These are phyloP conservation scores for Pyricularia sp. DNA, from an alignment of 2,329 filamentous ascomycete species.

Conservation along the genomic window DNA sequence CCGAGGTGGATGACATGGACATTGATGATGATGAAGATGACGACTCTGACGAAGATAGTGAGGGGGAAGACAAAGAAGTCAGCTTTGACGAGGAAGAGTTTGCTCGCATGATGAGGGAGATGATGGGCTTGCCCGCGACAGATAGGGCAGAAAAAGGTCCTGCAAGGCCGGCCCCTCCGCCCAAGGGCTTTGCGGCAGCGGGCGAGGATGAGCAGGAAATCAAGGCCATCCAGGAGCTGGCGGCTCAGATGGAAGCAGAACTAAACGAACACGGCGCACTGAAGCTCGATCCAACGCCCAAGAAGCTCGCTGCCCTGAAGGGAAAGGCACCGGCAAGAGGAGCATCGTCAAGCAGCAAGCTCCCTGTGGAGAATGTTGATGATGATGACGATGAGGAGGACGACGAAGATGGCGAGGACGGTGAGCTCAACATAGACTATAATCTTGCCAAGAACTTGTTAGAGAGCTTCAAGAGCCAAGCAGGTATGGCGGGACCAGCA, in stretches of 20 bases:
- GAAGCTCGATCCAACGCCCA: constrained; percentile 29
- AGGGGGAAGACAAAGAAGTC: constrained; percentile 60
- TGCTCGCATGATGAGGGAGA: constrained; percentile 75
- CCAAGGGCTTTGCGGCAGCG: constrained; percentile 5
- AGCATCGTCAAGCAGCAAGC: constrained; percentile 1
- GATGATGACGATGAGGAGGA: background rate
- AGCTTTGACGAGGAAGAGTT: constrained; percentile 81
- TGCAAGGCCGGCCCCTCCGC: background rate
- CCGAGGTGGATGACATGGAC: constrained; percentile 60
- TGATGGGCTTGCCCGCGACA: constrained; percentile 54
- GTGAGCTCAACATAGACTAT: constrained; percentile 65
- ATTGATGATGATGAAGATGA: constrained; percentile 43
- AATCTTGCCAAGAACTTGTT: constrained; percentile 83
- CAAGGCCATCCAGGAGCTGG: constrained; percentile 50
- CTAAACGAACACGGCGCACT: constrained; percentile 56
- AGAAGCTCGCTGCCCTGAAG: constrained; percentile 18
- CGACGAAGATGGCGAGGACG: constrained; percentile 30
- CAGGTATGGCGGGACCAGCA: constrained; percentile 70
- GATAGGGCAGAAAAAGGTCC: constrained; percentile 4
- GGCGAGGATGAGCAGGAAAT: constrained; percentile 36
- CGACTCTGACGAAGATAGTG: constrained; percentile 41
- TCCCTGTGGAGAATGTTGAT: constrained; percentile 9
- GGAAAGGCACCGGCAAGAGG: constrained; percentile 11
- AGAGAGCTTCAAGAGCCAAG: constrained; percentile 86
- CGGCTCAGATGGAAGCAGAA: constrained; percentile 60